Evolutionary conservation across 768 basidiomycete species (phyloP).

Genomic region (Mycena floridula): DNA sequence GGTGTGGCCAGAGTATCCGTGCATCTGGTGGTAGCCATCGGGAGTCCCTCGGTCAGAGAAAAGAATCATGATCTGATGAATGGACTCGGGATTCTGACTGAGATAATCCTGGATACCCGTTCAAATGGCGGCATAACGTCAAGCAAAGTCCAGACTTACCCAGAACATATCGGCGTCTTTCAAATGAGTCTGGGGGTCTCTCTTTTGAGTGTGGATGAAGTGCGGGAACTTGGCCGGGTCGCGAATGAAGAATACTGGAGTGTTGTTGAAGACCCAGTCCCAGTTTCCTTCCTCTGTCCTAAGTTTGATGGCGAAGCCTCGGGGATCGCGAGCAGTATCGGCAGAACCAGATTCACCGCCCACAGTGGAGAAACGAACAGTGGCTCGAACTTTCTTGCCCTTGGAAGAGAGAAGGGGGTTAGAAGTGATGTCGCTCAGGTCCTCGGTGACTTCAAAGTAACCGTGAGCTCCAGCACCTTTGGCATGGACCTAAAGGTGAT

Average conservation of each 20-base stretch:
- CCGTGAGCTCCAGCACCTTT: conserved; percentile 94
- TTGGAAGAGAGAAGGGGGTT: conserved; percentile 59
- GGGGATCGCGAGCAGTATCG: conserved; percentile 89
- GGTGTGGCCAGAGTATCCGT: conserved; percentile 93
- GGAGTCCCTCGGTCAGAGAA: conserved; percentile 96
- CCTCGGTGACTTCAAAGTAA: conserved; percentile 84
- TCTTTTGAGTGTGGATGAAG: conserved; percentile 92
- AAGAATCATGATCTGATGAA: conserved; percentile 84
- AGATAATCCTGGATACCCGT: conserved; percentile 69
- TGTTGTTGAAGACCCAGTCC: conserved; percentile 93
- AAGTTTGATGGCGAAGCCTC: conserved; percentile 89
- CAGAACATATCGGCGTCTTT: conserved; percentile 86
- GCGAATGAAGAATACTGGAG: conserved; percentile 86
- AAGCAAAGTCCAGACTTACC: conserved; percentile 31
- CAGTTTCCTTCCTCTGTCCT: conserved; percentile 88
- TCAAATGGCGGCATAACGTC: conserved; percentile 4
- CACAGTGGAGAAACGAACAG: conserved; percentile 91
- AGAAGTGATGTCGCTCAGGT: conserved; percentile 76
- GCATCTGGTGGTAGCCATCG: conserved; percentile 78
- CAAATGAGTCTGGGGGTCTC: conserved; percentile 86
- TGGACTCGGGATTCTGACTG: conserved; percentile 82
- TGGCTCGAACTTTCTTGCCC: conserved; percentile 65
- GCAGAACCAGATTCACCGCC: conserved; percentile 84
- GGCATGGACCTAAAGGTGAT: conserved; percentile 66
- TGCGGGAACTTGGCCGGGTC: conserved; percentile 89